phyloP scores from a whole-genome alignment of 306 rosid genomes.

The Sesbania bispinosa region DNA sequence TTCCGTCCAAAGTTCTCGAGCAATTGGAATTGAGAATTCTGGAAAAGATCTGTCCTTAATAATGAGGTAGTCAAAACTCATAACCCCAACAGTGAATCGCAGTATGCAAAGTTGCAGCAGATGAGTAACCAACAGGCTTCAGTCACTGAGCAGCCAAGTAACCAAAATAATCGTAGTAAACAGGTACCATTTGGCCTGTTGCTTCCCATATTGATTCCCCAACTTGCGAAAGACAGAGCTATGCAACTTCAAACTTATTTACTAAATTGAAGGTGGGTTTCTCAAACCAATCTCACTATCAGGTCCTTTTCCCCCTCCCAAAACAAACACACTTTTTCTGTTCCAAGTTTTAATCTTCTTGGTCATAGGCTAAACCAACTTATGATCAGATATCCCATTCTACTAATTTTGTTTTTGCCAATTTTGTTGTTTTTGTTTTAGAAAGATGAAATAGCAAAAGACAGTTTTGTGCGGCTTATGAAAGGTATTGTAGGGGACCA shows the following conservation, averaged over 20 bases:
- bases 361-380: neutral
- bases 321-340: neutral
- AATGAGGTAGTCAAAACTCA: slow-evolving; percentile 46
- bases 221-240: slow-evolving; percentile 74
- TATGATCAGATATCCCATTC: slow-evolving; percentile 12
- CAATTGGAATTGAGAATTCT: slow-evolving; percentile 37
- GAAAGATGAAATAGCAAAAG: slow-evolving; percentile 75
- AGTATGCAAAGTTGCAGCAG: slow-evolving; percentile 75
- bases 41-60: slow-evolving; percentile 41
- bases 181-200: slow-evolving; percentile 72
- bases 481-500: slow-evolving; percentile 77
- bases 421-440: slow-evolving; percentile 22
- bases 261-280: slow-evolving; percentile 54
- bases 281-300: slow-evolving; percentile 6
- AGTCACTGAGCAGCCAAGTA: slow-evolving; percentile 52
- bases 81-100: slow-evolving; percentile 55
- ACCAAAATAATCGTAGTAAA: slow-evolving; percentile 41
- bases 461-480: slow-evolving; percentile 65
- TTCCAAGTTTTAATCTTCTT: neutral
- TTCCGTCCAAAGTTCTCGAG: slow-evolving; percentile 52
- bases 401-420: slow-evolving; percentile 6
- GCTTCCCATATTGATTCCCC: slow-evolving; percentile 64
- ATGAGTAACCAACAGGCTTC: slow-evolving; percentile 85
- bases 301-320: slow-evolving; percentile 47
- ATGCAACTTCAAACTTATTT: slow-evolving; percentile 76